Base-by-base conservation (phyloP, 2,329 filamentous ascomycete species). In the Calonectria pseudoturangicola region DNA sequence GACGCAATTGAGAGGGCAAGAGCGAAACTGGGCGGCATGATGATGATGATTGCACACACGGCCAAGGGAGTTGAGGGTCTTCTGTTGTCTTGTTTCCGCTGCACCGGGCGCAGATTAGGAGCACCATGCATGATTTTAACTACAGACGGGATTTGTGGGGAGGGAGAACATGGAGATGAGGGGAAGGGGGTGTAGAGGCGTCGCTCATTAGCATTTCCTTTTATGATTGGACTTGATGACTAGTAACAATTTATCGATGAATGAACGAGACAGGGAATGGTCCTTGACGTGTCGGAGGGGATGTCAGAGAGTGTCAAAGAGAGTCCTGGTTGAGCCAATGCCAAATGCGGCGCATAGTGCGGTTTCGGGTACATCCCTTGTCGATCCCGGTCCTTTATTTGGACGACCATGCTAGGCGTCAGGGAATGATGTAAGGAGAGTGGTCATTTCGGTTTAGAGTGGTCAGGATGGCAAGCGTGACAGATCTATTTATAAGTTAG, bases 41-140 rank as follows among this genome's bases (percentile, higher is more conserved):
- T 51, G 58, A 50, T 56, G 51, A 30, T 56, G 66, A n/a, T 60
- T 66, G 54, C 51, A 56, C 33, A 68, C 21, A 51, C 54, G 70
- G 45, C 39, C 41, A 60, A 71, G 41, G 67, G 69, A 72, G 71
- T 75, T 69, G 73, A 50, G 43, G 63, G 62, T 69, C 70, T 66
- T 72, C 58, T 45, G 33, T 73, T 72, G 58, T 70, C 45, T 56
- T 58, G 69, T 72, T 66, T 78, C 48, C 65, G 64, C 15, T 41
- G 65, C 41, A 39, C 48, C 36, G 72, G 70, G 64, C 73, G 73
- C 63, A 70, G 62, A 56, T 60, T 54, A 39, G 60, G 43, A 69
- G 56, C 58, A 66, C 45, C 36, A 70, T 73, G 66, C 36, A 39
- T 58, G 54, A 66, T 67, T 70, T 60, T 69, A 54, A 39, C 47